phyloP scores from a whole-genome alignment of 208 protist species.

The Leptomonas pyrrhocoris region DNA sequence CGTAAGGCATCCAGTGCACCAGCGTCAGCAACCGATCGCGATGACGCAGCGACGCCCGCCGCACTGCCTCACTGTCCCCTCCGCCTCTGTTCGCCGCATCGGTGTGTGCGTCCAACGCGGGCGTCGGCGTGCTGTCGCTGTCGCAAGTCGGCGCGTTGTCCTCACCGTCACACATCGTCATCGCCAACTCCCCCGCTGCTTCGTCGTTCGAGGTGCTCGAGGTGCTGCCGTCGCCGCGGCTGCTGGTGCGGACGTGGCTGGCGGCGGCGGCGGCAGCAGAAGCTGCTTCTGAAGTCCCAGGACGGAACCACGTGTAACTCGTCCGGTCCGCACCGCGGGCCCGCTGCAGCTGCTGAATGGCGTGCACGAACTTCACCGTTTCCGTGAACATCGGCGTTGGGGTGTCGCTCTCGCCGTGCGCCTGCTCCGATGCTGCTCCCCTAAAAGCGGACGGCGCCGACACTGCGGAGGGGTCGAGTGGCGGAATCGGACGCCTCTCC shows the following conservation, averaged over 20 bases:
- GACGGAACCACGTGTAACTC: slow-evolving; percentile 32
- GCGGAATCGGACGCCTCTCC: not conserved
- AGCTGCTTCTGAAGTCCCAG: not conserved
- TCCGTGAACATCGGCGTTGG: slow-evolving; percentile 8
- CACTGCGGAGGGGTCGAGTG: not conserved
- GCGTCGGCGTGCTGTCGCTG: slow-evolving; percentile 6
- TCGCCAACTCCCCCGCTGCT: not conserved
- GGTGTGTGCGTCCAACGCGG: not conserved
- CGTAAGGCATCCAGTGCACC: slow-evolving; percentile 28
- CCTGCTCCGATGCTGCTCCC: not conserved
- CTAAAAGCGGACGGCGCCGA: not conserved
- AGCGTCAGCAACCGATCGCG: slow-evolving; percentile 4
- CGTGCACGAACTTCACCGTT: slow-evolving; percentile 25
- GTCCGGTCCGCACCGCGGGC: slow-evolving; percentile 5
- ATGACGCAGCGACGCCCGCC: slow-evolving; percentile 3
- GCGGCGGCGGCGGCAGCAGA: not conserved
- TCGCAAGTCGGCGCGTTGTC: not conserved
- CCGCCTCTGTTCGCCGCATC: not conserved
- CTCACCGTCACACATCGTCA: not conserved
- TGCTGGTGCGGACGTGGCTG: not conserved
- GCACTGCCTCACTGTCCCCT: not conserved
- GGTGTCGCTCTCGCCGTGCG: not conserved
- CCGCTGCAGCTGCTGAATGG: slow-evolving; percentile 24
- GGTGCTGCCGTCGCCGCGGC: no score
- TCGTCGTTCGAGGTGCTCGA: no score